Conservation (phyloP, 805 yeast species). For the Millerago galiae region DNA sequence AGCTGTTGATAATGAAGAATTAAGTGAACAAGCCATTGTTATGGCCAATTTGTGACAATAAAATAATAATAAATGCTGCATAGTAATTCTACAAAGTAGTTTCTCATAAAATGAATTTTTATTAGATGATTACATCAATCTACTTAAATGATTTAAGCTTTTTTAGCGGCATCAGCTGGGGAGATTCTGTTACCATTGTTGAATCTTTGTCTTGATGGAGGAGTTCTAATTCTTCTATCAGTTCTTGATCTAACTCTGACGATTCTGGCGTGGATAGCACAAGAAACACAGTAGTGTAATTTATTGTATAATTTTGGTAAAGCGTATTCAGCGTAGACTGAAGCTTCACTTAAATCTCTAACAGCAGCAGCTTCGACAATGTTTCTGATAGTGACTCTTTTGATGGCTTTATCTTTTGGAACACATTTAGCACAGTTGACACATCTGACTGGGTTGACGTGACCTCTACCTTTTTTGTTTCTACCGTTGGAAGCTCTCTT, state of each 20-base stretch:
- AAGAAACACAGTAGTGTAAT: constrained; percentile 99
- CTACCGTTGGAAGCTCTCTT: constrained; percentile 99
- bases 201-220: constrained; percentile 99
- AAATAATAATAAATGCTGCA: background rate
- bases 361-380: constrained; percentile 99
- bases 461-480: constrained; percentile 99
- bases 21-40: constrained; percentile 5
- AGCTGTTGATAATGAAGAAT: background rate
- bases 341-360: constrained; percentile 99
- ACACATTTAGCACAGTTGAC: constrained; percentile 99
- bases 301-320: constrained; percentile 99
- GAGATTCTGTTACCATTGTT: constrained; percentile 91
- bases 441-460: constrained; percentile 99
- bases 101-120: constrained; percentile 4
- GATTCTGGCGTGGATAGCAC: constrained; percentile 99
- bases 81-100: background rate
- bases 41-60: constrained; percentile 8
- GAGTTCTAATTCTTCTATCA: constrained; percentile 98
- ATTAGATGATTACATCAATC: constrained; percentile 2
- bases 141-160: constrained; percentile 45
- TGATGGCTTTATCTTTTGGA: constrained; percentile 99
- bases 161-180: constrained; percentile 97
- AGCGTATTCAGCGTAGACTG: constrained; percentile 98
- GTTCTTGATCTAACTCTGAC: constrained; percentile 99
- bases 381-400: constrained; percentile 99